Conservation (phyloP, 176 grass and related monocot species). For the Eleusine coracana region DNA sequence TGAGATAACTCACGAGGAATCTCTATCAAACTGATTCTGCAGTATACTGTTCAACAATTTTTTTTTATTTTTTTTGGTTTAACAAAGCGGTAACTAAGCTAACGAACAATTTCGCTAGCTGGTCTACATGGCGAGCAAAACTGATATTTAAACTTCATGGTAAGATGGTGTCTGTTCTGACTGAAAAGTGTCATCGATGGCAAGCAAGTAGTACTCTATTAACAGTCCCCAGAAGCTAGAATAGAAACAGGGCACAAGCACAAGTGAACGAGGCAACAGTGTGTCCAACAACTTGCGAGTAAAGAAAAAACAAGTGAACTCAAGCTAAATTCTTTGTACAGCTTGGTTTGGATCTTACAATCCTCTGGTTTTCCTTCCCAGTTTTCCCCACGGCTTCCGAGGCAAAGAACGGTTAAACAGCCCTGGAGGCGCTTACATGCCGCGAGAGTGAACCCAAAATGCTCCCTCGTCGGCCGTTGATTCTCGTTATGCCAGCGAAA, state of each 20-base stretch:
- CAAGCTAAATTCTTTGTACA: conserved; percentile 34
- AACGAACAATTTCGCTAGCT: too few relatives aligned
- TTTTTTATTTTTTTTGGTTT: neutral
- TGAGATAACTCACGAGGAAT: neutral
- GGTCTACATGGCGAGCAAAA: too few relatives aligned
- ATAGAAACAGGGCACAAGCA: neutral
- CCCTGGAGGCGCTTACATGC: neutral
- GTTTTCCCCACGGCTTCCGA: conserved; percentile 19
- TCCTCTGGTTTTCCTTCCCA: neutral
- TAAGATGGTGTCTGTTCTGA: neutral
- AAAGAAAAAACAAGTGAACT: conserved; percentile 31
- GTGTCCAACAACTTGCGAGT: neutral
- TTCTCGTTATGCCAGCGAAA: conserved; percentile 25
- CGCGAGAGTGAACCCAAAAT: neutral
- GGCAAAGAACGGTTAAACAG: conserved; percentile 5
- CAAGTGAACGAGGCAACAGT: neutral
- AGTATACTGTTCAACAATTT: neutral
- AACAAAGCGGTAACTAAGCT: too few relatives aligned
- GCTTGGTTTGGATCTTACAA: conserved; percentile 36
- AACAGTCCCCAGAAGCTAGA: neutral
- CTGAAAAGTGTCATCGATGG: neutral
- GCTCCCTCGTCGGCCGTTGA: conserved; percentile 4
- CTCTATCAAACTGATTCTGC: neutral
- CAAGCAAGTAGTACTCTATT: neutral
- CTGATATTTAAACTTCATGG: neutral